Evolutionary conservation across 352 stramenopile species (phyloP).

Genomic region (Globisporangium paddicum): DNA sequence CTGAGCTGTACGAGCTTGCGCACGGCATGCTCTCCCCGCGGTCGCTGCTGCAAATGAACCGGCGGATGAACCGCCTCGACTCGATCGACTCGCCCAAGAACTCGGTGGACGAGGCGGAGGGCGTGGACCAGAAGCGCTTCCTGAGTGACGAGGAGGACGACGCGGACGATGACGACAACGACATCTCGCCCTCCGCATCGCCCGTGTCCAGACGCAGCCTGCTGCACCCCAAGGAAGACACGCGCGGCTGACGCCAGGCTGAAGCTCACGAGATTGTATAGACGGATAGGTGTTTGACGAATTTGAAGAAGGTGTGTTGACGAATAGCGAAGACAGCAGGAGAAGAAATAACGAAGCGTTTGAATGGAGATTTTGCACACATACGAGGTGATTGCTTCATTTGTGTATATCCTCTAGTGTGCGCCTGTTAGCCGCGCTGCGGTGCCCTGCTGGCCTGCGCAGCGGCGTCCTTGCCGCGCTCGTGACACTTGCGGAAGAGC

Average conservation of each 20-base stretch:
- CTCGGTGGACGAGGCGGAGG: conserved; percentile 35
- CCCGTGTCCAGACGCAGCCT: conserved; percentile 18
- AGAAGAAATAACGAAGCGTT: not conserved
- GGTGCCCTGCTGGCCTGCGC: conserved; percentile 2
- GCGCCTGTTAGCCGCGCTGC: not conserved
- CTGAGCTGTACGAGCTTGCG: conserved; percentile 78
- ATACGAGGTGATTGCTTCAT: not conserved
- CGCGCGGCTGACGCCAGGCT: conserved; percentile 14
- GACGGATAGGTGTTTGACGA: not conserved
- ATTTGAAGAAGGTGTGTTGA: not conserved
- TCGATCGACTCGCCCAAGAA: conserved; percentile 78
- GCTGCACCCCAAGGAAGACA: conserved; percentile 21
- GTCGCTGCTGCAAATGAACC: conserved; percentile 61
- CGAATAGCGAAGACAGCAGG: not conserved
- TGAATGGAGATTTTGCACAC: not conserved
- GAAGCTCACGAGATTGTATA: too few relatives aligned
- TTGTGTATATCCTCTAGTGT: not conserved
- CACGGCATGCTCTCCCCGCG: conserved; percentile 74
- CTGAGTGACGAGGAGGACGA: conserved; percentile 14
- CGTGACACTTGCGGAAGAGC: conserved; percentile 71
- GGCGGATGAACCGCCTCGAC: conserved; percentile 50
- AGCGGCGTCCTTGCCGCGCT: conserved; percentile 32
- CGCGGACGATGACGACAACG: conserved; percentile 7
- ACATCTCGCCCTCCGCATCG: conserved; percentile 17
- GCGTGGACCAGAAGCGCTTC: conserved; percentile 8